Percentiles rank a stretch among this genome's conserved stretches.
phyloP scores from a whole-genome alignment of 495 filamentous ascomycete genomes.

The Bathelium albidoporum region DNA sequence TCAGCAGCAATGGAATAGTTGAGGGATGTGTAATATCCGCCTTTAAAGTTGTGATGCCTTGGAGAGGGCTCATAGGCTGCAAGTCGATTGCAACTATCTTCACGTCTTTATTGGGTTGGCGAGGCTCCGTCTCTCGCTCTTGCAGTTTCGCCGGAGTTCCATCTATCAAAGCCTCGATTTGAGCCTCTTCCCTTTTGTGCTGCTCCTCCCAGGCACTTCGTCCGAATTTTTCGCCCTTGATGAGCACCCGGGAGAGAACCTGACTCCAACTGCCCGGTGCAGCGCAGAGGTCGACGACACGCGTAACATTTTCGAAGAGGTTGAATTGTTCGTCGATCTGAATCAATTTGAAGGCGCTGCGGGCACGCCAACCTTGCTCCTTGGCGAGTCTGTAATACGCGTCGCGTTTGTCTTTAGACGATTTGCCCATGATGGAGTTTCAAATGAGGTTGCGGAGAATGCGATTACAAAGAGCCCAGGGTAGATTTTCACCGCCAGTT shows the following conservation, averaged over 20 bases:
- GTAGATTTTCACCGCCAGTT: too few species aligned
- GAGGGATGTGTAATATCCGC: conserved; percentile 97
- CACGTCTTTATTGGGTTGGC: conserved; percentile 44
- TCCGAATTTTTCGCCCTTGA: conserved; percentile 85
- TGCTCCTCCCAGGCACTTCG: conserved; percentile 75
- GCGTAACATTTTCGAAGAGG: conserved; percentile 74
- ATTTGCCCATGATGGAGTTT: conserved; percentile 69
- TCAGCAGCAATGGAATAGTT: conserved; percentile 77
- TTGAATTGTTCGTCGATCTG: conserved; percentile 97
- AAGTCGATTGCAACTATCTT: conserved; percentile 93
- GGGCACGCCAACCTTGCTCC: conserved; percentile 95
- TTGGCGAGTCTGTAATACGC: conserved; percentile 96
- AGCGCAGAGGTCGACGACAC: conserved; percentile 92
- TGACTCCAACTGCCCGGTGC: conserved; percentile 96
- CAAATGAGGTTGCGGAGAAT: not conserved
- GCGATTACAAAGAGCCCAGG: not conserved
- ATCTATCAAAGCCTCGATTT: conserved; percentile 6
- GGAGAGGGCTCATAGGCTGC: conserved; percentile 86
- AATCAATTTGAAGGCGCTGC: conserved; percentile 91
- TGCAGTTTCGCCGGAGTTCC: not conserved
- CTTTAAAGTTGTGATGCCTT: conserved; percentile 81
- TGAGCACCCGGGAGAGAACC: conserved; percentile 82
- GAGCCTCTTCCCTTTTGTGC: conserved; percentile 38
- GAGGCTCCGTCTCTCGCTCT: conserved; percentile 37
- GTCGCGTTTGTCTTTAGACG: conserved; percentile 96